Evolutionary conservation across 176 grass and related monocot species (phyloP), one percentile per base, ranked within the genome.

Genomic region (Musa beccarii): DNA sequence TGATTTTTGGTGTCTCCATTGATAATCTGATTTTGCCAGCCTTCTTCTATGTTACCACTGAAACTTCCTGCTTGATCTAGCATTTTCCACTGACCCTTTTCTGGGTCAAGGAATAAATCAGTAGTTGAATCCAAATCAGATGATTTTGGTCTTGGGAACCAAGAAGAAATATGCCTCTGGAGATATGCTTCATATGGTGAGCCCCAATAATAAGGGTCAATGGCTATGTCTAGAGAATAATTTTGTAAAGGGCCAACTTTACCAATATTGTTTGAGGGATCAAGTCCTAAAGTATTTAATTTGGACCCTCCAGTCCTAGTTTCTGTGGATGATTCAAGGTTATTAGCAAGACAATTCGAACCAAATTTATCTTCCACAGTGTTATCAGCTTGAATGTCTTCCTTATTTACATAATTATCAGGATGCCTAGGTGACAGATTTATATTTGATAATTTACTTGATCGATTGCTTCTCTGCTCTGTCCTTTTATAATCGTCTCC

Each of bases 1-100:
- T 57, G 24, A 79, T 29, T 69, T 68, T 72, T 9, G 52, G 66
- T 75, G n/a, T 50, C 71, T 83, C 81, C 55, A 19, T 26, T 49
- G 25, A 61, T 68, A 61, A 25, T 52, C 19, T 28, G 63, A 43
- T 81, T 57, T 78, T 78, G 73, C 61, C 34, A 53, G 74, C 53
- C 73, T 68, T 82, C 78, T 74, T 53, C 28, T 68, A 56, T 65
- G 76, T 80, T 57, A 75, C 53, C 76, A 14, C 86, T 76, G 23
- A 50, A 56, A 81, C 28, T 87, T 75, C 68, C 22, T 51, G 66
- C 77, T 73, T 90, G 88, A 76, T 87, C 87, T 80, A 71, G 79
- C 67, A 97, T 85, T 90, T 97, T 97, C 94, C 94, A 97, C 75
- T 82, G 90, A 78, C 90, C 94, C 77, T 97, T 90, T 80, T 90